Base-by-base conservation (phyloP, 2,329 filamentous ascomycete genomes). In the Fusarium stilboides region DNA sequence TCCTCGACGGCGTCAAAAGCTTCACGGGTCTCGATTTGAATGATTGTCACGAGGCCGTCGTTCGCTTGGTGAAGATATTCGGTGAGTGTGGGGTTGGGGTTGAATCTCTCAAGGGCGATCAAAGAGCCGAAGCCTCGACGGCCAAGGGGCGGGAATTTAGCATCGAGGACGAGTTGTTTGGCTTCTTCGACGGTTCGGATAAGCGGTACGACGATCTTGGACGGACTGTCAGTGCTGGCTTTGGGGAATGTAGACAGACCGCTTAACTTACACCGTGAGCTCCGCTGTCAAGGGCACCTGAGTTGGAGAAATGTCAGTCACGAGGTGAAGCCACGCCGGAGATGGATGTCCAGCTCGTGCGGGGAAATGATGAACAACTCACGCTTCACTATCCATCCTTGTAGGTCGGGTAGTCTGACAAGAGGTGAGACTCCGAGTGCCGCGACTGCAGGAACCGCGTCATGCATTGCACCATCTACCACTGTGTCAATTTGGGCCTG, bases 11-110 rank as follows among this genome's bases (percentile, higher is more conserved):
- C 78, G 1, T 88, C 85, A 17, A 91, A 79, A 1, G 89, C 89
- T 74, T 90, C 88, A 63, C 82, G 80, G 1, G 89, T 91, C 79
- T 92, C 89, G 54, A 92, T 91, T 76, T 91, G 89, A 12, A 91
- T 87, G 79, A 91, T 89, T 15, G 87, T 90, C 60, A 91, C 75
- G 22, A 91, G 81, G 31, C 77, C 70, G 54, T 85, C 79, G 62
- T 87, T 86, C 40, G 85, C 85, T 40, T 83, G 79, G 62, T 82
- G 79, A 69, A 86, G 80, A 62, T 87, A 87, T 53, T 85, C 81
- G 4, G 82, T 82, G 20, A 83, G 81, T 8, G 77, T 81, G 12
- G 83, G 78, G 17, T 80, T 79, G 51, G 82, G 82, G 24, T 75
- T 79, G 70, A 85, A 84, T 36, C 81, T 79, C 43, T 78, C 78